These are phyloP conservation scores for Cyclotella distinguenda DNA, from an alignment of 108 stramenopile genomes.

Conservation along the genomic window DNA sequence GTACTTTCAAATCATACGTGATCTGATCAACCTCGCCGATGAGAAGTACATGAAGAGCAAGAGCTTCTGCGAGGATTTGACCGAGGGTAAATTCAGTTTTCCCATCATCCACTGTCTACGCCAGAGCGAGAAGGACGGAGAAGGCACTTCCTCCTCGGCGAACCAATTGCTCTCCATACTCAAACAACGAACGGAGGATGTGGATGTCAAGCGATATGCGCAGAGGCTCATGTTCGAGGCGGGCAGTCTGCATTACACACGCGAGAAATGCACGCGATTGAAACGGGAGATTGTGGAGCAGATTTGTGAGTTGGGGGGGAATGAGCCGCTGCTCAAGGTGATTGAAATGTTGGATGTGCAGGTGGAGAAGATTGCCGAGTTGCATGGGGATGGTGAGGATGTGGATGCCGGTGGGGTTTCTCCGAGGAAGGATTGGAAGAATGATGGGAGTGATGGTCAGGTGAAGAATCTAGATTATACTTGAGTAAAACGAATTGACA, in stretches of 20 bases:
- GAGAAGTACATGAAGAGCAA: conserved; percentile 93
- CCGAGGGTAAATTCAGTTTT: conserved; percentile 95
- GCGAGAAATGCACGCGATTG: conserved; percentile 63
- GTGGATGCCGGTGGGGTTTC: background rate
- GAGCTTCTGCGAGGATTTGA: conserved; percentile 96
- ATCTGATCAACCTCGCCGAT: conserved; percentile 92
- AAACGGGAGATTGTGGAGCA: conserved; percentile 57
- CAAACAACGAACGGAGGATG: conserved; percentile 90
- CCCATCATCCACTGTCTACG: conserved; percentile 87
- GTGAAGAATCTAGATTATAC: conserved; percentile 33
- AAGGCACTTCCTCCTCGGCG: conserved; percentile 21
- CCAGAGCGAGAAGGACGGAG: conserved; percentile 15
- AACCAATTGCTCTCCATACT: conserved; percentile 84
- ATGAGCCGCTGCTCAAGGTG: conserved; percentile 63
- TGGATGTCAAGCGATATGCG: conserved; percentile 90
- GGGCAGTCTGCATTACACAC: conserved; percentile 74
- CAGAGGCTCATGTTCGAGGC: conserved; percentile 67
- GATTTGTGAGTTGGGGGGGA: conserved; percentile 75
- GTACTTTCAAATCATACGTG: conserved; percentile 96
- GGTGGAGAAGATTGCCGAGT: conserved; percentile 54
- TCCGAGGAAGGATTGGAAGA: background rate
- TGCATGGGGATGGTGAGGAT: conserved; percentile 6
- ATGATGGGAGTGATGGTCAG: background rate
- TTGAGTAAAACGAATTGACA: too few species aligned
- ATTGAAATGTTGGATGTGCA: conserved; percentile 73